Evolutionary conservation across 495 filamentous ascomycete species (phyloP).

Genomic region (Echria macrotheca): DNA sequence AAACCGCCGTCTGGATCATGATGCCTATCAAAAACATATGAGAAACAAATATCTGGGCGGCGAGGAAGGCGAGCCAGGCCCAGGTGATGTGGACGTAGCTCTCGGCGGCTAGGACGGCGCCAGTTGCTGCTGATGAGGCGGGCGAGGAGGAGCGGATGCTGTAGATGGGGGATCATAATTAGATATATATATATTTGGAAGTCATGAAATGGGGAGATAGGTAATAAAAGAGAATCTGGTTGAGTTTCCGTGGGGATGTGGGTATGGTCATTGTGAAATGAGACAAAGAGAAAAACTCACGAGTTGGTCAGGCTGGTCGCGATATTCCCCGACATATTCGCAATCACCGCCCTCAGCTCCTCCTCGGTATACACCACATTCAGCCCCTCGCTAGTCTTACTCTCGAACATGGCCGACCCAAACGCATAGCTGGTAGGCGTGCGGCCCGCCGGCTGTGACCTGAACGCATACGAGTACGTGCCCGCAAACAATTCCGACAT

Average conservation of each 20-base stretch:
- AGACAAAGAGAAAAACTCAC: constrained; percentile 13
- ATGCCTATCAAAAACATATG: constrained; percentile 18
- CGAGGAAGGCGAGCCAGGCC: constrained; percentile 22
- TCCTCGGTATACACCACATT: constrained; percentile 1
- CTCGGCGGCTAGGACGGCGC: constrained; percentile 13
- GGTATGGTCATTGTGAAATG: no score
- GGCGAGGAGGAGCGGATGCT: constrained; percentile 19
- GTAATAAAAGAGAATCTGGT: no score
- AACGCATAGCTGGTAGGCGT: no score
- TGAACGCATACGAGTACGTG: constrained; percentile 16
- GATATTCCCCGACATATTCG: constrained; percentile 20
- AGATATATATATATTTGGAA: not conserved
- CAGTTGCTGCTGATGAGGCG: not conserved
- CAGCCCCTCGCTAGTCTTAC: not conserved
- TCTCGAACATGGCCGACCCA: no score
- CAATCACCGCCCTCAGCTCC: constrained; percentile 6
- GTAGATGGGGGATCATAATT: not conserved
- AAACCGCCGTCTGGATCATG: constrained; percentile 26
- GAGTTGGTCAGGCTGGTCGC: constrained; percentile 24
- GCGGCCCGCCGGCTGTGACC: not conserved
- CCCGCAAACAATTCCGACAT: constrained; percentile 14
- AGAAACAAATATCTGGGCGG: constrained; percentile 14
- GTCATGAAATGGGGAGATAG: no score
- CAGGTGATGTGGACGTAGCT: constrained; percentile 21
- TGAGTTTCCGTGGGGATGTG: no score